Percentiles rank a stretch among this genome's conserved stretches.
Conservation (phyloP, 495 filamentous ascomycete species). For the Penicillium nucicola region DNA sequence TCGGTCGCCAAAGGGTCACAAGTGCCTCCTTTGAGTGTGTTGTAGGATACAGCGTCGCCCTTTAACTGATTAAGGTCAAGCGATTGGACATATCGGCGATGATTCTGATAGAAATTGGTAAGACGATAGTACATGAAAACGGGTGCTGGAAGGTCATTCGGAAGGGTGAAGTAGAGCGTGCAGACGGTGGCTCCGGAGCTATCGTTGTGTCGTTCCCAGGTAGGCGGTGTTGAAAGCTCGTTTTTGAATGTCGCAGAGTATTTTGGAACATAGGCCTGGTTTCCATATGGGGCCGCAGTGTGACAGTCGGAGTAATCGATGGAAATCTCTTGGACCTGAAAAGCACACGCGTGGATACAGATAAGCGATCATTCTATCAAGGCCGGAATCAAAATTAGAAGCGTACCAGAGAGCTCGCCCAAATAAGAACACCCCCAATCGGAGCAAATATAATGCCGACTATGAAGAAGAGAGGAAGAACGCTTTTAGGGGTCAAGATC, state of each 20-base stretch:
- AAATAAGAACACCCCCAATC: conserved; percentile 79
- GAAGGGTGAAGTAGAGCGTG: conserved; percentile 71
- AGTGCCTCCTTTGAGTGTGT: conserved; percentile 58
- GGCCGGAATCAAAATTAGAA: background rate
- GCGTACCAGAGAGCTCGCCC: conserved; percentile 70
- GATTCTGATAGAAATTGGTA: conserved; percentile 99
- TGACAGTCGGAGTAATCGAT: conserved; percentile 87
- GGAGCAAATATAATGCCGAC: conserved; percentile 85
- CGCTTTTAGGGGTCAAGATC: conserved; percentile 89
- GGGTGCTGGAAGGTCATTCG: conserved; percentile 71
- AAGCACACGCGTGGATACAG: conserved; percentile 8
- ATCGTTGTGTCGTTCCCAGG: conserved; percentile 15
- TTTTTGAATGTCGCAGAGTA: conserved; percentile 62
- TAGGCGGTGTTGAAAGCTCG: conserved; percentile 24
- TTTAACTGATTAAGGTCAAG: conserved; percentile 79
- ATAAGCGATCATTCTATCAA: background rate
- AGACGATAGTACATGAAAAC: conserved; percentile 91
- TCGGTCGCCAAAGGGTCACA: conserved; percentile 73
- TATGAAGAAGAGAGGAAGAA: conserved; percentile 83
- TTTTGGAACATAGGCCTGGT: conserved; percentile 39
- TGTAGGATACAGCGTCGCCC: conserved; percentile 60
- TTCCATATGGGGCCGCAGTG: conserved; percentile 40
- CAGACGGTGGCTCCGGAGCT: conserved; percentile 45
- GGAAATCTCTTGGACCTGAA: conserved; percentile 80
- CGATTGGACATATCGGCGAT: conserved; percentile 91